phyloP scores from a whole-genome alignment of 805 yeast genomes.

The Sugiyamaella chiloensis region DNA sequence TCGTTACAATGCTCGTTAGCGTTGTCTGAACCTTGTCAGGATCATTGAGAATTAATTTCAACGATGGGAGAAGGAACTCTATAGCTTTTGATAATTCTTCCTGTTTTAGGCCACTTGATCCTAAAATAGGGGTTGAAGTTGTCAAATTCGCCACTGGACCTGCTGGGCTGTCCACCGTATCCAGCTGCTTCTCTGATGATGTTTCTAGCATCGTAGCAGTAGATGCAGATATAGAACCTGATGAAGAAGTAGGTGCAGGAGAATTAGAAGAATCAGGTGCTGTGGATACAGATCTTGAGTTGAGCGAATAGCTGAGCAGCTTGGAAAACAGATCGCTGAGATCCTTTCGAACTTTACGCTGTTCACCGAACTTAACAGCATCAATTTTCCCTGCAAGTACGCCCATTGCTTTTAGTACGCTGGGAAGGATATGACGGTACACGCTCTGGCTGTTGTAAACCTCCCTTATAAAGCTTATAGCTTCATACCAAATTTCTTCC shows the following conservation, averaged over 20 bases:
- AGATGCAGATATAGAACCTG: no score
- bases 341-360: slow-evolving; percentile 57
- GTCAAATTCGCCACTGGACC: neutral
- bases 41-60: slow-evolving; percentile 50
- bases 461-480: slow-evolving; percentile 59
- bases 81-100: slow-evolving; percentile 48
- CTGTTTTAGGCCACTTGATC: slow-evolving; percentile 17
- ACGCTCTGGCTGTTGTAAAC: slow-evolving; percentile 44
- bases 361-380: slow-evolving; percentile 59
- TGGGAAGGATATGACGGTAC: slow-evolving; percentile 51
- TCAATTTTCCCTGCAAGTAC: slow-evolving; percentile 54
- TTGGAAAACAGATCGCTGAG: slow-evolving; percentile 45
- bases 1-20: slow-evolving; percentile 51
- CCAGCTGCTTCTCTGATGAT: neutral
- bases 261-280: neutral
- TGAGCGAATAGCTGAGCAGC: slow-evolving; percentile 30
- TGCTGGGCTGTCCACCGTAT: neutral
- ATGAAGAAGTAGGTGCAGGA: neutral
- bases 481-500: slow-evolving; percentile 70
- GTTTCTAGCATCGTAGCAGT: neutral
- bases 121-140: neutral
- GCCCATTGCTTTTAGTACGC: slow-evolving; percentile 50
- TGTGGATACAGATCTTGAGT: neutral
- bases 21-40: slow-evolving; percentile 55
- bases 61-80: slow-evolving; percentile 38